Conservation (phyloP, 2,329 filamentous ascomycete species). For the Juglanconis juglandina region DNA sequence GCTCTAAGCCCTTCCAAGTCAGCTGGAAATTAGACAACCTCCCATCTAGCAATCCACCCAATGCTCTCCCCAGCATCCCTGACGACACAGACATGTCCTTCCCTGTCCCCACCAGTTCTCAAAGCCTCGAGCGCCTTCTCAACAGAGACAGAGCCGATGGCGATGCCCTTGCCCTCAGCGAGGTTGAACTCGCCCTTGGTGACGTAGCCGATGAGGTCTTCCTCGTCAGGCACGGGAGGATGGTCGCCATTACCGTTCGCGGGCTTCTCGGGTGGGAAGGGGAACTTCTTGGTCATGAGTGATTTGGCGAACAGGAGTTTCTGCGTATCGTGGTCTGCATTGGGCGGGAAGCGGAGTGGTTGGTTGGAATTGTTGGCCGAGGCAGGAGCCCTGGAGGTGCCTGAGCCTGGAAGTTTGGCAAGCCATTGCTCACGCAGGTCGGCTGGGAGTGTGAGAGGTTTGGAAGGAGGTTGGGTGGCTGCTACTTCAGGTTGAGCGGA, state of each 20-base stretch:
- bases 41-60: conserved; percentile 78
- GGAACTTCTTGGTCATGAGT: conserved; percentile 39
- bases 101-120: conserved; percentile 30
- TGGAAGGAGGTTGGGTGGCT: conserved; percentile 36
- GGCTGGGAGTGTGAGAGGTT: conserved; percentile 32
- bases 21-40: conserved; percentile 47
- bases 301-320: conserved; percentile 46
- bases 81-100: conserved; percentile 68
- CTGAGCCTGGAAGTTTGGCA: conserved; percentile 19
- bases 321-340: conserved; percentile 33
- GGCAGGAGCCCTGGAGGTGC: conserved; percentile 23
- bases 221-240: conserved; percentile 66
- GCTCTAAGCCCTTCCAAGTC: neutral
- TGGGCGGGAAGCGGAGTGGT: conserved; percentile 21
- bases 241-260: conserved; percentile 46
- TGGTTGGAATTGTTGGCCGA: conserved; percentile 23
- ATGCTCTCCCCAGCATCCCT: conserved; percentile 75
- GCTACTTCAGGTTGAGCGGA: conserved; percentile 43
- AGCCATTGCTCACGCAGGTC: conserved; percentile 71
- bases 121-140: conserved; percentile 49
- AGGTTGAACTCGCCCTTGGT: conserved; percentile 84
- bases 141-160: conserved; percentile 67
- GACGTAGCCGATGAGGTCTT: conserved; percentile 84
- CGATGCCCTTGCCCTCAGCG: conserved; percentile 69
- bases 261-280: conserved; percentile 34